Conservation (phyloP, 768 basidiomycete species). For the Tremella mesenterica region DNA sequence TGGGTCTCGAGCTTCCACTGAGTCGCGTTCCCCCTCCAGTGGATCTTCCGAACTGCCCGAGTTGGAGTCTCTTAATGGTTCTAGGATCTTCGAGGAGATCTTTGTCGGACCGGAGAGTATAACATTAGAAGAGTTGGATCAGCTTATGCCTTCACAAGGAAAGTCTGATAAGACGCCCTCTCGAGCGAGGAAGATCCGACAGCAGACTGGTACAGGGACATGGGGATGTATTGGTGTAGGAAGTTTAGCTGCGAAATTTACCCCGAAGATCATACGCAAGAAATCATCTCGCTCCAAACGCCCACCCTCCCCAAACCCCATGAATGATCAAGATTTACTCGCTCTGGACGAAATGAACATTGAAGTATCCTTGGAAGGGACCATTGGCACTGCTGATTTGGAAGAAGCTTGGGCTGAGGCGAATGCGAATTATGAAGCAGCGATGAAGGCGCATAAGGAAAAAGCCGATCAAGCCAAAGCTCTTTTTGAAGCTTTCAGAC, state of each 20-base stretch:
- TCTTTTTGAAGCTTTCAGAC: conserved; percentile 24
- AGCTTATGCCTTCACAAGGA: conserved; percentile 11
- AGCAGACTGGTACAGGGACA: conserved; percentile 8
- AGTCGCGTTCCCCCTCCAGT: conserved; percentile 20
- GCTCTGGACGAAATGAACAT: conserved; percentile 1
- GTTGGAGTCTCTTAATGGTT: conserved; percentile 14
- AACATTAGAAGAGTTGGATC: conserved; percentile 27
- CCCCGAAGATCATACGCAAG: background rate
- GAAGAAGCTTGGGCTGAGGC: conserved; percentile 28
- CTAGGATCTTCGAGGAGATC: conserved; percentile 18
- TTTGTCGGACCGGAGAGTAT: conserved; percentile 36
- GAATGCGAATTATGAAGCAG: conserved; percentile 25
- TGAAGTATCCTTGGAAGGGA: conserved; percentile 11
- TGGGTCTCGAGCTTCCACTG: conserved; percentile 19
- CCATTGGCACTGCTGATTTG: conserved; percentile 31
- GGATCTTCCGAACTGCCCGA: conserved; percentile 25
- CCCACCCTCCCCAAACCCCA: background rate
- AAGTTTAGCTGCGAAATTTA: background rate
- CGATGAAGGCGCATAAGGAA: conserved; percentile 14
- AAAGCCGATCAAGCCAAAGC: conserved; percentile 21
- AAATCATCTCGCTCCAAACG: background rate
- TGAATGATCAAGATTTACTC: background rate
- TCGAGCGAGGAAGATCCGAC: conserved; percentile 9
- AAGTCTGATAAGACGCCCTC: conserved; percentile 20
- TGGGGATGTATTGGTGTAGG: conserved; percentile 36